Conservation (phyloP, 129 eudicot species). For the Tagetes patula region DNA sequence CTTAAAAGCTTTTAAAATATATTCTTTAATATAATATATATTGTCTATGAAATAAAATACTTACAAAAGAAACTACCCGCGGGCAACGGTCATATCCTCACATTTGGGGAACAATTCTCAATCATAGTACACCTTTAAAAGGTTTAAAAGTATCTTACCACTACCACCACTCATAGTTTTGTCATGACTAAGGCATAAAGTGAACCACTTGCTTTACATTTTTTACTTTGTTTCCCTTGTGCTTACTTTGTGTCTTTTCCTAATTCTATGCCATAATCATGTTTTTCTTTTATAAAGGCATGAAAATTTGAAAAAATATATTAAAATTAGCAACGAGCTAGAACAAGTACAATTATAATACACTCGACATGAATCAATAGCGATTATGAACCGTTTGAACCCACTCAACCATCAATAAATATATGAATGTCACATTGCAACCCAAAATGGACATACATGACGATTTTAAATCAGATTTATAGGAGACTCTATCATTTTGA, state of each 20-base stretch:
- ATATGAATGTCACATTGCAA: no score
- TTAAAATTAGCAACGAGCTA: no score
- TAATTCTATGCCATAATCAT: neutral
- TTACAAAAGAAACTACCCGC: conserved; percentile 12
- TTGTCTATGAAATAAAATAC: no score
- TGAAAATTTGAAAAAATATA: no score
- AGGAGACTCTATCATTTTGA: no score
- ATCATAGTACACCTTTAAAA: conserved; percentile 34
- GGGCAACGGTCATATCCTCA: conserved; percentile 36
- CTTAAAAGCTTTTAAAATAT: neutral
- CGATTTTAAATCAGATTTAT: no score
- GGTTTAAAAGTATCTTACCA: conserved; percentile 19
- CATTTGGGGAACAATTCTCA: conserved; percentile 42
- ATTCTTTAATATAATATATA: neutral
- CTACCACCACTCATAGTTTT: conserved; percentile 32
- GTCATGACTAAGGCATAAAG: conserved; percentile 38
- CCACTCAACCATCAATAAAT: no score
- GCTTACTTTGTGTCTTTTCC: neutral
- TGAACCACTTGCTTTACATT: conserved; percentile 22
- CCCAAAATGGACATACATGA: no score
- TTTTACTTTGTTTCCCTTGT: neutral
- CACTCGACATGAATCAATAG: no score
- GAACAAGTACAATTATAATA: no score
- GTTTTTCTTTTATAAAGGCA: neutral
- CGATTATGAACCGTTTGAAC: no score